A percentile compares a stretch with the other conserved stretches of the same genome.
Evolutionary conservation across 805 yeast species (phyloP).

Genomic region (Metschnikowia matae): DNA sequence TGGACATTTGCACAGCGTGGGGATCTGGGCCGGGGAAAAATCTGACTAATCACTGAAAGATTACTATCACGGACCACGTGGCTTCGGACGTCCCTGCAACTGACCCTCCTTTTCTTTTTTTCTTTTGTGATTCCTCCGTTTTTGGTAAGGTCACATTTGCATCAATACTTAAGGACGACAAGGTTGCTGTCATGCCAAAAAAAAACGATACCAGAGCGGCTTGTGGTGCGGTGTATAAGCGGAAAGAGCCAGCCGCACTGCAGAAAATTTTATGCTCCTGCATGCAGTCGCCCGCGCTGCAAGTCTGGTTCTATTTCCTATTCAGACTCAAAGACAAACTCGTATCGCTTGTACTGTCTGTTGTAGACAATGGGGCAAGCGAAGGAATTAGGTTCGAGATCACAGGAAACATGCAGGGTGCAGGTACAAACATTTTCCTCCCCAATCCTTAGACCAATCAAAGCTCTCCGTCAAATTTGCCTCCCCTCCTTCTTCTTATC

Average conservation of each 20-base stretch:
- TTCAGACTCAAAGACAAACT: not conserved
- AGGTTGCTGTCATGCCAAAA: slow-evolving; percentile 4
- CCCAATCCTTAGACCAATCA: no score
- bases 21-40: slow-evolving; percentile 1
- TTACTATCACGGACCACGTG: no score
- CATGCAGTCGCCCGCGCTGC: not conserved
- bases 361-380: no score
- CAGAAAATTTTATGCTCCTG: not conserved
- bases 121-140: not conserved
- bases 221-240: not conserved
- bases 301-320: not conserved
- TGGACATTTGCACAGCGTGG: not conserved
- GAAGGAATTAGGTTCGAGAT: no score
- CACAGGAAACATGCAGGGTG: not conserved
- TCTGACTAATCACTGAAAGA: not conserved
- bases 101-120: not conserved
- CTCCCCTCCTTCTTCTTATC: no score
- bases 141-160: not conserved
- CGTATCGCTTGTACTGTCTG: not conserved
- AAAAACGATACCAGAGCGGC: not conserved
- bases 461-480: no score
- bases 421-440: not conserved
- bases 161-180: not conserved
- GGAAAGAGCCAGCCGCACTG: not conserved
- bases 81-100: no score